Evolutionary conservation across 2,329 filamentous ascomycete genomes (phyloP).

Genomic region (Fusarium coicis): DNA sequence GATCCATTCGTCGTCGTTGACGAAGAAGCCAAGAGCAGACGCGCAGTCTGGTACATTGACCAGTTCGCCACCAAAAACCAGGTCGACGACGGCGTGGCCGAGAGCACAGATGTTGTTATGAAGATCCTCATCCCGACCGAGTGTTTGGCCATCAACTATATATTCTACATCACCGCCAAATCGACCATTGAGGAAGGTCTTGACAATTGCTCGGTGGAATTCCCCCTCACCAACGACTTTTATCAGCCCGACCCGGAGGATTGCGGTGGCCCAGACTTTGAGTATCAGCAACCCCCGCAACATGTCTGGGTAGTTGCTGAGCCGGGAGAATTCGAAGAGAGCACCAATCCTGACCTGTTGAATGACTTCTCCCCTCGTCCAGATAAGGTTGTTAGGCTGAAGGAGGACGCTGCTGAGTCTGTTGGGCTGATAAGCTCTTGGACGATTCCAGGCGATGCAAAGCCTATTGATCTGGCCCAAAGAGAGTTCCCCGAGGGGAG

Average conservation of each 20-base stretch:
- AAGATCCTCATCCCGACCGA: slow-evolving; percentile 5
- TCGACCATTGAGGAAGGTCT: neutral
- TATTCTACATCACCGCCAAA: neutral
- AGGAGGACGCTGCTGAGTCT: neutral
- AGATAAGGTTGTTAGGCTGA: neutral
- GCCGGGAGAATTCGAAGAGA: neutral
- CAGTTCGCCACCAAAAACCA: neutral
- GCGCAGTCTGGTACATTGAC: slow-evolving; percentile 4
- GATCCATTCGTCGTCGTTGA: neutral
- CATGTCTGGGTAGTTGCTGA: neutral
- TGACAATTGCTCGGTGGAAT: neutral
- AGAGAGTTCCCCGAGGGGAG: neutral
- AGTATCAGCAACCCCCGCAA: neutral
- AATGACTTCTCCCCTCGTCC: neutral
- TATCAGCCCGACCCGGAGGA: neutral
- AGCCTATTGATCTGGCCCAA: neutral
- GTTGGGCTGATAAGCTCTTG: neutral
- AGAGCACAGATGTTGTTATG: neutral
- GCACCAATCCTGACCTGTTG: neutral
- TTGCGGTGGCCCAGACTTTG: neutral
- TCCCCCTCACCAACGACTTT: slow-evolving; percentile 4
- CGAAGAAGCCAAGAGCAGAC: neutral
- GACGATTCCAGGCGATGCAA: neutral
- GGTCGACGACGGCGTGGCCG: neutral
- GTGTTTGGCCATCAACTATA: neutral